A percentile compares a stretch with the other conserved stretches of the same genome.
phyloP scores from a whole-genome alignment of 2,329 filamentous ascomycete genomes.

The Neopestalotiopsis sp. region DNA sequence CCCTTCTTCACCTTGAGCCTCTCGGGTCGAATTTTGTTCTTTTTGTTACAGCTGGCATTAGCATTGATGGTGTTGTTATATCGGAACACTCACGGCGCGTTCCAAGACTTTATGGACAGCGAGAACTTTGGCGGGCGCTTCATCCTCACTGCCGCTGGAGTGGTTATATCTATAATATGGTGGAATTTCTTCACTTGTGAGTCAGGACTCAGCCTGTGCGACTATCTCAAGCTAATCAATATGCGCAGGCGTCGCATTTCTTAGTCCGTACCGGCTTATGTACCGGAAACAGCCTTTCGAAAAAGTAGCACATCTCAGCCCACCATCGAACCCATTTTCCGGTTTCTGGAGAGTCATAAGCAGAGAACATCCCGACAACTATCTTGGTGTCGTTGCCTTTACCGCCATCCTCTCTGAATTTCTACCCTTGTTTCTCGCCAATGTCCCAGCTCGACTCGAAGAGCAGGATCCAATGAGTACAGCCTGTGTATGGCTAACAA shows the following conservation, averaged over 20 bases:
- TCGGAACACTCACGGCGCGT: constrained; percentile 30
- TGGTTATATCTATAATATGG: constrained; percentile 40
- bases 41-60: constrained; percentile 27
- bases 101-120: constrained; percentile 32
- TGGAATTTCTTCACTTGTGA: constrained; percentile 39
- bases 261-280: constrained; percentile 50
- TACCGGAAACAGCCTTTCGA: constrained; percentile 39
- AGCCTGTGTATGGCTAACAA: constrained; percentile 45
- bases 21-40: constrained; percentile 29
- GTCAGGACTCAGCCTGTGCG: constrained; percentile 15
- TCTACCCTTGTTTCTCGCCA: constrained; percentile 54
- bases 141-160: constrained; percentile 39
- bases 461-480: constrained; percentile 44
- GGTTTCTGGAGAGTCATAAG: constrained; percentile 44
- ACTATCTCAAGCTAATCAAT: constrained; percentile 15
- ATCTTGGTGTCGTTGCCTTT: constrained; percentile 45
- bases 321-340: constrained; percentile 50
- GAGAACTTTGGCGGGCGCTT: constrained; percentile 42
- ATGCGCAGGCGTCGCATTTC: constrained; percentile 47
- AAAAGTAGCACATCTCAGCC: constrained; percentile 44
- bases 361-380: constrained; percentile 39
- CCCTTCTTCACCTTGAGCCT: constrained; percentile 36
- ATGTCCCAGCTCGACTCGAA: constrained; percentile 51
- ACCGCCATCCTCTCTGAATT: constrained; percentile 53
- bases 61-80: constrained; percentile 33